phyloP scores from a whole-genome alignment of 2,329 filamentous ascomycete species.

The Lachnellula hyalina region DNA sequence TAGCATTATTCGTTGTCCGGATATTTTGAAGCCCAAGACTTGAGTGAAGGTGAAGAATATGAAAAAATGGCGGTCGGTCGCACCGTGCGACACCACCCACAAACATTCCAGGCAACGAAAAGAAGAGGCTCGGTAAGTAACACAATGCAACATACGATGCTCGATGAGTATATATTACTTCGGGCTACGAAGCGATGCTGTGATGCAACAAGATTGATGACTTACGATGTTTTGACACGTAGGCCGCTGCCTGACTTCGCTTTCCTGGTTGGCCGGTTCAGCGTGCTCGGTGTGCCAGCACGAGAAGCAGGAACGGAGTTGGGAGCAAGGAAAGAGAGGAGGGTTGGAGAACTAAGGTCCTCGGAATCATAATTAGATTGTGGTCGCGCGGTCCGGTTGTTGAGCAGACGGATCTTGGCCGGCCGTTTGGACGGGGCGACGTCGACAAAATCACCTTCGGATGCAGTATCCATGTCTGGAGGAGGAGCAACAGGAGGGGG shows the following conservation, averaged over 20 bases:
- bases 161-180: slow-evolving; percentile 1
- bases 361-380: slow-evolving; percentile 46
- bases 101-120: slow-evolving; percentile 16
- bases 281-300: slow-evolving; percentile 52
- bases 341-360: slow-evolving; percentile 47
- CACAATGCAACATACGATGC: slow-evolving; percentile 10
- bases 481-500: not conserved
- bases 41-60: slow-evolving; percentile 1
- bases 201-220: slow-evolving; percentile 29
- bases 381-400: slow-evolving; percentile 18
- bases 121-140: slow-evolving; percentile 7
- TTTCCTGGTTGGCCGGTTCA: slow-evolving; percentile 51
- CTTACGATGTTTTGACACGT: slow-evolving; percentile 66
- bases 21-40: not conserved
- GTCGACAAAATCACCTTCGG: slow-evolving; percentile 22
- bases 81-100: slow-evolving; percentile 23
- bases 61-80: slow-evolving; percentile 13
- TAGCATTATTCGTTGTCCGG: slow-evolving; percentile 15
- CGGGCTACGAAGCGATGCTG: slow-evolving; percentile 7
- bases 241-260: slow-evolving; percentile 49
- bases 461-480: slow-evolving; percentile 16
- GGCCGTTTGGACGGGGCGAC: slow-evolving; percentile 9
- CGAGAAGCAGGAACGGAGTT: slow-evolving; percentile 49
- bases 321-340: slow-evolving; percentile 42
- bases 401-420: slow-evolving; percentile 24